Evolutionary conservation across 805 yeast genomes (phyloP).

Genomic region (Lachancea meyersii): DNA sequence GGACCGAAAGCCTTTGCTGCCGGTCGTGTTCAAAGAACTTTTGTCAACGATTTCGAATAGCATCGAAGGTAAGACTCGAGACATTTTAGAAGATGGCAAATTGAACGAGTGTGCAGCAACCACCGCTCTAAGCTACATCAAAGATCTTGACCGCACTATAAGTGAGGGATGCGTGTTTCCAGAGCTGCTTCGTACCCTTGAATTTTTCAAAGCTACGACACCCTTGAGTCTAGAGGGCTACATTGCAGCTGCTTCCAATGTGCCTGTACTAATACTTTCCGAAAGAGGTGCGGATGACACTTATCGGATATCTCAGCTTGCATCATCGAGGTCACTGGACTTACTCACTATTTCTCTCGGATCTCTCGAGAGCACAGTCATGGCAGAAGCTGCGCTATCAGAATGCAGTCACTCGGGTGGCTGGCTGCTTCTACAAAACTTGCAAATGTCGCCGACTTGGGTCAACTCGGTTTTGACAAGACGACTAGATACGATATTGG

Average conservation of each 20-base stretch:
- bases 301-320: conserved; percentile 42
- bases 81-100: not conserved
- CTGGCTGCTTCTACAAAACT: conserved; percentile 78
- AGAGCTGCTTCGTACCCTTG: not conserved
- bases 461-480: conserved; percentile 44
- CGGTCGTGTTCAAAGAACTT: conserved; percentile 1
- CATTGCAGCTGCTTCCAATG: conserved; percentile 11
- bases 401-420: conserved; percentile 42
- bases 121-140: not conserved
- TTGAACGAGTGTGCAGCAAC: too few species aligned
- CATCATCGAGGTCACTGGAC: conserved; percentile 27
- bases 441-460: conserved; percentile 69
- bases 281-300: conserved; percentile 65
- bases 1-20: conserved; percentile 5
- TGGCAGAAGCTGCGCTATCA: conserved; percentile 50
- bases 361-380: conserved; percentile 53
- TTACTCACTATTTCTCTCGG: conserved; percentile 63
- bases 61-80: too few species aligned
- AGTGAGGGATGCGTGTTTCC: not conserved
- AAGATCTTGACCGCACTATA: not conserved
- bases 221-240: conserved; percentile 10
- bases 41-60: not conserved
- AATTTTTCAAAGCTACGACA: not conserved
- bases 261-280: conserved; percentile 45
- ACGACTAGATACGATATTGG: conserved; percentile 30